A percentile compares a stretch with the other conserved stretches of the same genome.
Conservation (phyloP, 106 monocot species). For the Acorus gramineus region DNA sequence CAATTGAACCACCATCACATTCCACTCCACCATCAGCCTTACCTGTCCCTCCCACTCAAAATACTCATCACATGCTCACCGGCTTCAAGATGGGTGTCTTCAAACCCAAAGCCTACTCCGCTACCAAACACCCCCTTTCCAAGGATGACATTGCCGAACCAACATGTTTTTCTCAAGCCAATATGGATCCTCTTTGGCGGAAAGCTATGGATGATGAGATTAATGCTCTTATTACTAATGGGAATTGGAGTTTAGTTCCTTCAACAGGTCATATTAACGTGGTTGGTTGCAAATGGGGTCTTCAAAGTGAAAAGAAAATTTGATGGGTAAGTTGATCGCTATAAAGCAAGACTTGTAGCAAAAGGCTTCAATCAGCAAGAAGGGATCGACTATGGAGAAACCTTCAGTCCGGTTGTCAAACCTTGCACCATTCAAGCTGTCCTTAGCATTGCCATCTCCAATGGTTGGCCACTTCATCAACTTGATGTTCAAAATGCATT, state of each 20-base stretch:
- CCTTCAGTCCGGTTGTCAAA: constrained; percentile 5
- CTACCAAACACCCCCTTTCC: too few species aligned
- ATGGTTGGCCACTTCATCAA: neutral
- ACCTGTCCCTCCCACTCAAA: too few species aligned
- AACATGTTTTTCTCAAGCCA: neutral
- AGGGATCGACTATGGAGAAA: constrained; percentile 5
- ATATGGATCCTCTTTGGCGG: neutral
- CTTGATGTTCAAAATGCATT: constrained; percentile 15
- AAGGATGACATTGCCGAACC: too few species aligned
- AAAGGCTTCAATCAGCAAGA: neutral
- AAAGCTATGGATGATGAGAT: neutral
- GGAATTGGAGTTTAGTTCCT: constrained; percentile 1
- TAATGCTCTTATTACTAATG: neutral
- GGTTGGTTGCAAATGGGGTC: neutral
- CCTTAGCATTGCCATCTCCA: neutral
- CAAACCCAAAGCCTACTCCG: too few species aligned
- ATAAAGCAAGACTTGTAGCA: neutral
- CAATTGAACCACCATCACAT: too few species aligned
- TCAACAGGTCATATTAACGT: neutral
- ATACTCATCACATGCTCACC: too few species aligned
- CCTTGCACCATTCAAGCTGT: neutral
- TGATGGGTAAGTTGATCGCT: neutral
- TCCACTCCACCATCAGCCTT: too few species aligned
- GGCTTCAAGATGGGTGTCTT: too few species aligned
- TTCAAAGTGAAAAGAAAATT: neutral